Conservation (phyloP, 805 yeast genomes). For the Metschnikowia borealis region DNA sequence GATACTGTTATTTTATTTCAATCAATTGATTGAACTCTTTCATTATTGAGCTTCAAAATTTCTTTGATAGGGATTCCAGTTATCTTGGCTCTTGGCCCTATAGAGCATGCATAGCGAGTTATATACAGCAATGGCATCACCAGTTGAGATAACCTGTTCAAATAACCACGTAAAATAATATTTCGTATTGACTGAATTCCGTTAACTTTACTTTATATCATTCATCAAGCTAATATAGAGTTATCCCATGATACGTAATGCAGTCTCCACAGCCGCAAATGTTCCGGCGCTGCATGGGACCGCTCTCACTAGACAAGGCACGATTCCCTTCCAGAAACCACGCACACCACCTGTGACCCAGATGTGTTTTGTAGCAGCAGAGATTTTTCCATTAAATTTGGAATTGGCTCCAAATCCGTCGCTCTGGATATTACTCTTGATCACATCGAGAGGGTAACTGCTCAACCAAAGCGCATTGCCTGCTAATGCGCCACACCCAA, state of each 20-base stretch:
- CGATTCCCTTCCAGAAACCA: conserved; percentile 63
- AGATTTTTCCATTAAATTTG: conserved; percentile 39
- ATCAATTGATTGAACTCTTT: too few species aligned
- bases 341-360: conserved; percentile 39
- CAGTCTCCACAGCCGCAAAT: conserved; percentile 70
- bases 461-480: conserved; percentile 66
- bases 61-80: too few species aligned
- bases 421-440: conserved; percentile 51
- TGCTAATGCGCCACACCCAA: conserved; percentile 58
- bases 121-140: too few species aligned
- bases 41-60: too few species aligned
- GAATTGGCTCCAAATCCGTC: conserved; percentile 45
- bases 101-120: too few species aligned
- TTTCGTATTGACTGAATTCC: too few species aligned
- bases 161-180: too few species aligned
- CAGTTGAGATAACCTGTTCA: too few species aligned
- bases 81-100: too few species aligned
- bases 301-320: conserved; percentile 57
- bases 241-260: conserved; percentile 53
- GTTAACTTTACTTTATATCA: not conserved
- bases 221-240: not conserved
- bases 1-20: too few species aligned
- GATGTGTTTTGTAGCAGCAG: conserved; percentile 37
- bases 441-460: conserved; percentile 50
- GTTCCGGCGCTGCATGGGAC: conserved; percentile 71